Conservation (phyloP, 768 basidiomycete species). For the Leccinum subtestaceum region DNA sequence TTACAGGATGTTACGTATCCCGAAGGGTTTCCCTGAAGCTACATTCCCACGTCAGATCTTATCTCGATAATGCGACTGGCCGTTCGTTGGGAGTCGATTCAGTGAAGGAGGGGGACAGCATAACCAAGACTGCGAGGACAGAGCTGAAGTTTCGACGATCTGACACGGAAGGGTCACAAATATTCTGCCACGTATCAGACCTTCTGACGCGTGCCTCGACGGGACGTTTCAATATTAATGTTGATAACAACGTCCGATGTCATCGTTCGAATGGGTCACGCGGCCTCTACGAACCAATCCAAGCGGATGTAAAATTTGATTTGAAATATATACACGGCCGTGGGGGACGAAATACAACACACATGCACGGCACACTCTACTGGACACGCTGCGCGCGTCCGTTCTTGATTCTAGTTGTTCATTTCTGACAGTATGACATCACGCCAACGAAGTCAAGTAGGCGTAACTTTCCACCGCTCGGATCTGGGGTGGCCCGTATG, state of each 20-base stretch:
- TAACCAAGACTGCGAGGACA: background rate
- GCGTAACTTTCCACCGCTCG: constrained; percentile 10
- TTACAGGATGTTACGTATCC: background rate
- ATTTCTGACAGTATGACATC: constrained; percentile 8
- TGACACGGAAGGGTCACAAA: background rate
- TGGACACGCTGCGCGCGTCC: background rate
- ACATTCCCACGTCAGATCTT: background rate
- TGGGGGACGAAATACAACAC: constrained; percentile 11
- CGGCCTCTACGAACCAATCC: constrained; percentile 6
- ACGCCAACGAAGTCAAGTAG: constrained; percentile 21
- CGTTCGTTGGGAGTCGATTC: background rate
- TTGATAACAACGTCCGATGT: background rate
- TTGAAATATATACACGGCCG: constrained; percentile 5
- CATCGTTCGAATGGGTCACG: background rate
- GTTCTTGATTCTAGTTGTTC: background rate
- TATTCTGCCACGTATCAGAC: background rate
- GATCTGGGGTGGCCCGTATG: constrained; percentile 10
- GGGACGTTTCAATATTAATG: background rate
- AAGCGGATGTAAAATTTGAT: background rate
- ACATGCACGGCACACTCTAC: background rate
- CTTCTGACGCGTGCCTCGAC: background rate
- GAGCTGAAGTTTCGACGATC: background rate
- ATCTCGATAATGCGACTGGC: background rate
- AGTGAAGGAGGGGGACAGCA: background rate
- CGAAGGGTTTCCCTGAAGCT: background rate